These are phyloP conservation scores for Cerioporus squamosus DNA, from an alignment of 1,284 basidiomycete species.

Conservation along the genomic window DNA sequence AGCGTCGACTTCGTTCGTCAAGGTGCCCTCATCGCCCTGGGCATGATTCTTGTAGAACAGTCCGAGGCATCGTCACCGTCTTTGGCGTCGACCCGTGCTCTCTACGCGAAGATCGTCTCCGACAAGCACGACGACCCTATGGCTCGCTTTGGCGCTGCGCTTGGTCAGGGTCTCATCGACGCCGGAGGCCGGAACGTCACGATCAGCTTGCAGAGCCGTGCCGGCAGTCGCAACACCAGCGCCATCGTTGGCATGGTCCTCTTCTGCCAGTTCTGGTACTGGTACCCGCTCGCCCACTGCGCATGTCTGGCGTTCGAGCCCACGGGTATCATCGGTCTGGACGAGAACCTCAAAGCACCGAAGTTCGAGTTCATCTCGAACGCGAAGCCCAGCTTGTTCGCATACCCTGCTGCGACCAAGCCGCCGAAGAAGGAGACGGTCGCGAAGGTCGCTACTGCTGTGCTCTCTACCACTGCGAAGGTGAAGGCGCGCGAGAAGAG, in stretches of 20 bases:
- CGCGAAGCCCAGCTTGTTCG: conserved; percentile 86
- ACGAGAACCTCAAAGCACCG: conserved; percentile 86
- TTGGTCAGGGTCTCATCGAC: conserved; percentile 95
- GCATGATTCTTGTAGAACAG: conserved; percentile 96
- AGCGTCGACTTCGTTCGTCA: conserved; percentile 97
- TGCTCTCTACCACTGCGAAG: conserved; percentile 94
- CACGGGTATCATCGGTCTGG: conserved; percentile 90
- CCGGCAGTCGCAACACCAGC: conserved; percentile 88
- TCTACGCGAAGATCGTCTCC: conserved; percentile 86
- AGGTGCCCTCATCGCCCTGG: conserved; percentile 93
- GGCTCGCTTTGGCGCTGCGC: conserved; percentile 93
- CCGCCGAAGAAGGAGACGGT: conserved; percentile 91
- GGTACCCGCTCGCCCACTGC: conserved; percentile 97
- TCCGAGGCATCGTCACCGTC: conserved; percentile 89
- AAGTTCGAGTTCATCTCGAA: conserved; percentile 91
- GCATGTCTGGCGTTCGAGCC: conserved; percentile 91
- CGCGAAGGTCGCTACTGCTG: conserved; percentile 89
- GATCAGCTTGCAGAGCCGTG: conserved; percentile 89
- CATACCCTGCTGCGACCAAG: conserved; percentile 84
- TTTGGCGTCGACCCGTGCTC: conserved; percentile 75
- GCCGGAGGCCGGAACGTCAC: conserved; percentile 95
- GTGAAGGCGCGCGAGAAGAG: conserved; percentile 91
- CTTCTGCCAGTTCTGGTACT: conserved; percentile 99
- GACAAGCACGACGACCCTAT: conserved; percentile 98
- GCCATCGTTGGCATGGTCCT: conserved; percentile 95